phyloP scores from a whole-genome alignment of 768 basidiomycete species.

The Termitomyces sp. region DNA sequence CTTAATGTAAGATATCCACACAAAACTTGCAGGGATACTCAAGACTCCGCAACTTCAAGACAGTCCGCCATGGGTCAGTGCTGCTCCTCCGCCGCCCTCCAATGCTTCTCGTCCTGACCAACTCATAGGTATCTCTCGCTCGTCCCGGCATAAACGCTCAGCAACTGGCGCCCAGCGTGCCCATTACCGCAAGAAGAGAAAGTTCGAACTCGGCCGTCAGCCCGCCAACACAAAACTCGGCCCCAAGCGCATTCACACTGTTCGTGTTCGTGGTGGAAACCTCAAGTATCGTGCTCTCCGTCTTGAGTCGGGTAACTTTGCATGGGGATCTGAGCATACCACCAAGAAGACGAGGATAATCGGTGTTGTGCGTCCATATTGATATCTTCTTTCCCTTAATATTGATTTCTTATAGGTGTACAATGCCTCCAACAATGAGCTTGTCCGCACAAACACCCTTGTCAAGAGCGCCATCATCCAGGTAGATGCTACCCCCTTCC shows the following conservation, averaged over 20 bases:
- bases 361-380: slow-evolving; percentile 70
- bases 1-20: slow-evolving; percentile 54
- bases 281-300: slow-evolving; percentile 94
- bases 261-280: slow-evolving; percentile 96
- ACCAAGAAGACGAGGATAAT: slow-evolving; percentile 97
- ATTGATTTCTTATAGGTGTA: slow-evolving; percentile 60
- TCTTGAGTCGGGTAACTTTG: slow-evolving; percentile 96
- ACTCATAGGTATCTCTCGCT: slow-evolving; percentile 86
- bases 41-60: slow-evolving; percentile 63
- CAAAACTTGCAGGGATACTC: slow-evolving; percentile 37
- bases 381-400: not conserved
- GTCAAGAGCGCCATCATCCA: slow-evolving; percentile 97
- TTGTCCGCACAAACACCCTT: slow-evolving; percentile 98
- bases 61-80: slow-evolving; percentile 73
- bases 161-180: slow-evolving; percentile 89
- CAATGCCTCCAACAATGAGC: slow-evolving; percentile 99
- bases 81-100: slow-evolving; percentile 20
- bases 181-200: slow-evolving; percentile 99
- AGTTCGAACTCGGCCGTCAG: slow-evolving; percentile 99
- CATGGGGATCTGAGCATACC: slow-evolving; percentile 94
- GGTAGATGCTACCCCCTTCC: slow-evolving; percentile 97
- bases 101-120: slow-evolving; percentile 10
- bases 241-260: slow-evolving; percentile 89
- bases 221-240: slow-evolving; percentile 97
- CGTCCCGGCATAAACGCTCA: slow-evolving; percentile 96